Evolutionary conservation across 345 rosid species (phyloP).

Genomic region (Noccaea bulbosa): DNA sequence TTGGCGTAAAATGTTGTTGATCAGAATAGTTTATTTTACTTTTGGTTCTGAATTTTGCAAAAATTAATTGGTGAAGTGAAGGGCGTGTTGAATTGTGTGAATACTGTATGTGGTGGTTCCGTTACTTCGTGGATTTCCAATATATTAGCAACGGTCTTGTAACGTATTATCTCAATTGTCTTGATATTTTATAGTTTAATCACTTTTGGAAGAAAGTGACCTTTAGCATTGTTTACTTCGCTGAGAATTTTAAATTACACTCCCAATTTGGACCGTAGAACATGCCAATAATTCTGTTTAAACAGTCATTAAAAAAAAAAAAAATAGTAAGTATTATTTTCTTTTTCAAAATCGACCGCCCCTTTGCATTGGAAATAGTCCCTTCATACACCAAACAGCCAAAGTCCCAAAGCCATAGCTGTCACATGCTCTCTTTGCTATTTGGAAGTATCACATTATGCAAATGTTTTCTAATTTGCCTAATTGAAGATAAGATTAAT

Average conservation of each 20-base stretch:
- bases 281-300: constrained; percentile 19
- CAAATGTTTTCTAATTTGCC: background rate
- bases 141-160: background rate
- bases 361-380: constrained; percentile 34
- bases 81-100: background rate
- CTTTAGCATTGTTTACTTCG: constrained; percentile 12
- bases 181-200: constrained; percentile 8
- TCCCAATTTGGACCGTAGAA: constrained; percentile 29
- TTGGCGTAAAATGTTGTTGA: background rate
- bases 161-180: background rate
- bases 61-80: background rate
- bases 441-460: constrained; percentile 9
- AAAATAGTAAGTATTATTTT: background rate
- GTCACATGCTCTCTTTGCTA: constrained; percentile 21
- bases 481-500: background rate
- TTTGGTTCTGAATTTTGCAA: background rate
- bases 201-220: constrained; percentile 19
- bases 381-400: constrained; percentile 22
- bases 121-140: background rate
- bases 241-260: background rate
- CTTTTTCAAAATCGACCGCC: constrained; percentile 15
- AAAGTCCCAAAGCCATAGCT: constrained; percentile 18
- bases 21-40: background rate
- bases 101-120: background rate
- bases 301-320: background rate